Conservation (phyloP, 257 asterid genomes). For the Solanum bukasovii region DNA sequence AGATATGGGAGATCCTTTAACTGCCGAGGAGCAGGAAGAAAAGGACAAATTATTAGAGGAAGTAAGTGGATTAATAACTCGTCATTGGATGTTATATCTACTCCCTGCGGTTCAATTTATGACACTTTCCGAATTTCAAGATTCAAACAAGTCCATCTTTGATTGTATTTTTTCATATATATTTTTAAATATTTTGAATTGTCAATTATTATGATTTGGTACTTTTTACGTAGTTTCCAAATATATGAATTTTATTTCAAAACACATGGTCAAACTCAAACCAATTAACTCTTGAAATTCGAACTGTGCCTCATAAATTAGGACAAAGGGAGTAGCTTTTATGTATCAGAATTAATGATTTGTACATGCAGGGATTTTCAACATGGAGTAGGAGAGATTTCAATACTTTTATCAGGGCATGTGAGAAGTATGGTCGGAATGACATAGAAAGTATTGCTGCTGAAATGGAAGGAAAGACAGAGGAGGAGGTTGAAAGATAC, state of each 20-base stretch:
- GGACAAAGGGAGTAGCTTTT: background rate
- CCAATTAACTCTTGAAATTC: background rate
- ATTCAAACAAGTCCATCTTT: background rate
- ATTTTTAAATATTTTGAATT: background rate
- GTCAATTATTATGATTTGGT: background rate
- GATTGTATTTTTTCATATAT: background rate
- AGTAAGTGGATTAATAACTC: conserved; percentile 24
- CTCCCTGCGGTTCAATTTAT: background rate
- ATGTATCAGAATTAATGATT: background rate
- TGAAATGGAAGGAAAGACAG: conserved; percentile 96
- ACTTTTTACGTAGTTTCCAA: background rate
- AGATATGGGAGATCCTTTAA: conserved; percentile 94
- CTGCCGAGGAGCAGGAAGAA: conserved; percentile 97
- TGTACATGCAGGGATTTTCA: conserved; percentile 66
- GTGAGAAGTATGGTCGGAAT: conserved; percentile 91
- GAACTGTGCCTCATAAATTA: background rate
- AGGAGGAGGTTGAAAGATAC: conserved; percentile 92
- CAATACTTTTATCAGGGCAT: conserved; percentile 87
- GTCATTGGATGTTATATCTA: background rate
- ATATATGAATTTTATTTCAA: background rate
- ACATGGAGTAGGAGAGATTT: conserved; percentile 98
- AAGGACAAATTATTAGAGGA: conserved; percentile 79
- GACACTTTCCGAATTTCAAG: background rate
- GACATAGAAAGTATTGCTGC: conserved; percentile 74
- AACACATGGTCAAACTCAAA: background rate